Base-by-base conservation (phyloP, 2,329 filamentous ascomycete genomes). In the Trichoderma hamatum region DNA sequence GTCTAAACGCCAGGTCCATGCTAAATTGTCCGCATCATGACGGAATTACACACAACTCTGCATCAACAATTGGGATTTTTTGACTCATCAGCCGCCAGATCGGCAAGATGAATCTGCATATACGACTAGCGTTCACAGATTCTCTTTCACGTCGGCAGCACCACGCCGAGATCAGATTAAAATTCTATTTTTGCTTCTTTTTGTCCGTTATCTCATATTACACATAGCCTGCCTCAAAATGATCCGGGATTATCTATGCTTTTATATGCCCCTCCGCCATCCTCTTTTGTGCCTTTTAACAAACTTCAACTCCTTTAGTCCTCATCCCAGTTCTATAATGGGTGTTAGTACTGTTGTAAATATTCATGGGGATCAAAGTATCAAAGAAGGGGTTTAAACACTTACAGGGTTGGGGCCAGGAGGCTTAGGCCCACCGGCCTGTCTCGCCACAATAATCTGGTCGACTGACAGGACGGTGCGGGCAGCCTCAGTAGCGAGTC, bases 391-490 rank as follows among this genome's bases (percentile, higher is more conserved):
- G 21, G 3, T 3, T 34, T 16, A 51, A 19, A 43, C 51, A 80
- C 84, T 77, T 78, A 86, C 84, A 56, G 94, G 91, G 82, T 97
- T 97, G 74, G 94, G 96, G 58, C 92, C 94, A 34, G 96, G 96
- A 68, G 95, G 95, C 87, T 99, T 99, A 26, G 96, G 96, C 46
- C 96, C 96, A 78, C 96, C 96, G 59, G 96, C 96, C 84, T 98
- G 96, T 83, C 95, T 90, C 72, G 96, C 94, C 69, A 99, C 96
- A 78, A 99, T 99, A 78, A 99, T 99, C 84, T 99, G 96, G 82
- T 99, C 96, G 49, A 99, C 96, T 59, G 94, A 97, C 72, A 99
- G 84, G 34, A 99, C 92, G 59, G 96, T 99, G 76, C 96, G 88
- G 65, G 94, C 95, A 51, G 96, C 91, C 82, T 99, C 96, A 28